phyloP scores from a whole-genome alignment of 768 basidiomycete genomes.

The Suillus tomentosus region DNA sequence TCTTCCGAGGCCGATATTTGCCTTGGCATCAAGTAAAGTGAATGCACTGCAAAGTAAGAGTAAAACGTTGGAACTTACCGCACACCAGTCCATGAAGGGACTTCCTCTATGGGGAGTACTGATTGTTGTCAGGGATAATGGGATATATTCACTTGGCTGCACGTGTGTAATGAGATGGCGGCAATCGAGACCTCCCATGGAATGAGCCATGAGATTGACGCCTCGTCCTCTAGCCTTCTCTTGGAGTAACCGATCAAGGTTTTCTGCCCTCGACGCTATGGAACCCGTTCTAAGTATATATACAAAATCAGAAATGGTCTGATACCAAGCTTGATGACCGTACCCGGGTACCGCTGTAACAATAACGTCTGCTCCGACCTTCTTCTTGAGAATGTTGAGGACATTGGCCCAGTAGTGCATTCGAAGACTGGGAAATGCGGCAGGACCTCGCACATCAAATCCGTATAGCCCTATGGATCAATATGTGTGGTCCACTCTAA shows the following conservation, averaged over 20 bases:
- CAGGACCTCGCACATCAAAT: conserved; percentile 88
- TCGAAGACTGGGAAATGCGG: conserved; percentile 77
- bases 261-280: conserved; percentile 75
- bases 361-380: conserved; percentile 90
- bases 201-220: conserved; percentile 93
- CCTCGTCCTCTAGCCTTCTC: conserved; percentile 70
- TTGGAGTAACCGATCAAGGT: conserved; percentile 72
- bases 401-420: conserved; percentile 96
- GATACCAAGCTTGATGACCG: conserved; percentile 28
- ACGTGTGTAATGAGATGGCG: conserved; percentile 89
- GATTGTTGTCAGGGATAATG: conserved; percentile 85
- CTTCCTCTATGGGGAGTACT: conserved; percentile 95
- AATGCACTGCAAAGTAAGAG: conserved; percentile 9
- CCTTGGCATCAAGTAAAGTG: conserved; percentile 43
- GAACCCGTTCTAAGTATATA: conserved; percentile 74
- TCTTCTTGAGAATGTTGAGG: conserved; percentile 74
- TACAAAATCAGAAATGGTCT: neutral
- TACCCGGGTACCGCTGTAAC: conserved; percentile 94
- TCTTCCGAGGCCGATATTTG: conserved; percentile 90
- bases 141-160: conserved; percentile 78
- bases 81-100: conserved; percentile 99
- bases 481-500: conserved; percentile 1
- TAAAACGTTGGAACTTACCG: conserved; percentile 48
- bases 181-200: conserved; percentile 97
- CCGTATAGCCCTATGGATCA: conserved; percentile 78